Conservation (phyloP, 345 rosid genomes). For the Hypericum androsaemum region DNA sequence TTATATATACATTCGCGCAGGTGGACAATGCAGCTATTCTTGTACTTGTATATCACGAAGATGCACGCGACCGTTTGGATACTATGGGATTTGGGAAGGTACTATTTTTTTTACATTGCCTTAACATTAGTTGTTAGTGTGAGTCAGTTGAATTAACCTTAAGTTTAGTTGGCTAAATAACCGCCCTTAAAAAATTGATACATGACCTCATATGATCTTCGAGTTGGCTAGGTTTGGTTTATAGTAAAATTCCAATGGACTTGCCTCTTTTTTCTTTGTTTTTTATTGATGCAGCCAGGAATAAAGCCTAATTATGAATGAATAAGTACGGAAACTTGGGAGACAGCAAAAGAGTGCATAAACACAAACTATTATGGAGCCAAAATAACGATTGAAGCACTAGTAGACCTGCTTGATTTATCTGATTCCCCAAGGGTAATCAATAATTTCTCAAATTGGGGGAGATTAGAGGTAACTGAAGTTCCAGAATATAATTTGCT, state of each 20-base stretch:
- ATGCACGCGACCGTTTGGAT: not conserved
- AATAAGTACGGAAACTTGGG: conserved; percentile 6
- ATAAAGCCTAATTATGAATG: too few species aligned
- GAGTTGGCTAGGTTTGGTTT: too few species aligned
- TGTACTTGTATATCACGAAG: not conserved
- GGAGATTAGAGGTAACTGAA: conserved; percentile 7
- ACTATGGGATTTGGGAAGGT: not conserved
- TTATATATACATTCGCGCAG: too few species aligned
- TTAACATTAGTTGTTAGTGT: too few species aligned
- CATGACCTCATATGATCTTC: too few species aligned
- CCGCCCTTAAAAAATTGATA: too few species aligned
- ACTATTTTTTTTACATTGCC: not conserved
- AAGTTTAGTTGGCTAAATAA: too few species aligned
- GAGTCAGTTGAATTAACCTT: too few species aligned
- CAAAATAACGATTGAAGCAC: conserved; percentile 12
- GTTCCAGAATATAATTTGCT: too few species aligned
- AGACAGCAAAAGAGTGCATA: conserved; percentile 12
- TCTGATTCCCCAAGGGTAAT: conserved; percentile 14
- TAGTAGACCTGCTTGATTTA: conserved; percentile 13
- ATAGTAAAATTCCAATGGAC: too few species aligned
- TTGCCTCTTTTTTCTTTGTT: too few species aligned
- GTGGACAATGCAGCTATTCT: not conserved
- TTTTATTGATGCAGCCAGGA: too few species aligned
- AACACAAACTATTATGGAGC: conserved; percentile 21
- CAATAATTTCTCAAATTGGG: conserved; percentile 13